Evolutionary conservation across 2,329 filamentous ascomycete genomes (phyloP).

Genomic region (Fusarium virguliforme): DNA sequence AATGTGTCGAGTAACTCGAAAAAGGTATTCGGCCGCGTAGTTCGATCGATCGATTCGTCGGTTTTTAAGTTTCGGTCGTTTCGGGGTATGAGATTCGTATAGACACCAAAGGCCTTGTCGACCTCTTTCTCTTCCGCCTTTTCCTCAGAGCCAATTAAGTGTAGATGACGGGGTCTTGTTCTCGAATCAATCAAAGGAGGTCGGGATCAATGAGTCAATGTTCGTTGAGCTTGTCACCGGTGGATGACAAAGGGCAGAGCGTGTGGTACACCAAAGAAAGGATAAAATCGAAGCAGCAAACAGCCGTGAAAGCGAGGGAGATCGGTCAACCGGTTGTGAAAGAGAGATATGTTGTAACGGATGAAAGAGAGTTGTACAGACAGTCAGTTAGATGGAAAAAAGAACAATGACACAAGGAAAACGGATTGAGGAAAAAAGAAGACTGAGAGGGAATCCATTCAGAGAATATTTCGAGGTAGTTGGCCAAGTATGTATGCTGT

Average conservation of each 20-base stretch:
- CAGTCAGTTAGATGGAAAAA: conserved; percentile 6
- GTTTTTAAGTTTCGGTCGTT: conserved; percentile 32
- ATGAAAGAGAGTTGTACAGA: conserved; percentile 34
- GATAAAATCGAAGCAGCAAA: not conserved
- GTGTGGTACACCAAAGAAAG: conserved; percentile 26
- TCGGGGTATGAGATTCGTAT: conserved; percentile 17
- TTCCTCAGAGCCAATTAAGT: conserved; percentile 34
- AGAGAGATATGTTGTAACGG: conserved; percentile 22
- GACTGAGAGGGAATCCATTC: conserved; percentile 1
- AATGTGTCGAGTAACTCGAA: conserved; percentile 25
- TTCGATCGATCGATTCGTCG: conserved; percentile 24
- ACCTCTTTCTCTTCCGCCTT: not conserved
- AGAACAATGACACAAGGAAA: conserved; percentile 27
- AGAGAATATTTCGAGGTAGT: conserved; percentile 17
- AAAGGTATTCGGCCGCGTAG: conserved; percentile 16
- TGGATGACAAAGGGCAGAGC: conserved; percentile 18
- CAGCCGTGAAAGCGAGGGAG: no score
- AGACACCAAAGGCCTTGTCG: conserved; percentile 14
- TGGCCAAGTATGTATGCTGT: conserved; percentile 2
- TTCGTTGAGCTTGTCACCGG: not conserved
- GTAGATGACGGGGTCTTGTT: conserved; percentile 3
- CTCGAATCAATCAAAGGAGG: conserved; percentile 34
- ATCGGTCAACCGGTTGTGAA: conserved; percentile 28
- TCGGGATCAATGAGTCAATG: conserved; percentile 36
- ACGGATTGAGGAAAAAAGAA: conserved; percentile 19